Base-by-base conservation (phyloP, 2,329 filamentous ascomycete species). In the Claviceps purpurea region DNA sequence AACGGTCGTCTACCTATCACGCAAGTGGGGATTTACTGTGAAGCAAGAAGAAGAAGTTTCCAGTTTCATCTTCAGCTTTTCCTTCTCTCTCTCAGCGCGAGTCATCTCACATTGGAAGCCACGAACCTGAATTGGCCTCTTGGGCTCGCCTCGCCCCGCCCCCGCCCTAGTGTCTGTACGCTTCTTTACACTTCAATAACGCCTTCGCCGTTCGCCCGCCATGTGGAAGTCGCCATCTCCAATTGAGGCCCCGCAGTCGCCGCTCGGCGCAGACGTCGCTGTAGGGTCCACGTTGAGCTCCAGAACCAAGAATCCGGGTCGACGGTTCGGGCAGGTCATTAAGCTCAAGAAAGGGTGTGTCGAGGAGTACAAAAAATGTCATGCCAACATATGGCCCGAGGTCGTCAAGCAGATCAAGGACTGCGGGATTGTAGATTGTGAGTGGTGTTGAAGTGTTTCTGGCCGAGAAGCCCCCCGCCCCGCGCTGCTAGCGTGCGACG, bases 311-410 rank as follows among this genome's bases (percentile, higher is more conserved):
- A 68, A 74, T 56, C 66, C 73, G 4, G 74, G 71, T 47, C 71
- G 73, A 4, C 78, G 84, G 54, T 76, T 89, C 59, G 85, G 77
- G 41, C 86, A 89, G 66, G 84, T 88, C 57, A 75, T 90, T 51
- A 82, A 80, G 62, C 75, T 91, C 52, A 85, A 82, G 67, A 79
- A 80, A 13, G 79, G 84, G 56, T 77, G 72, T 55, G 70, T 85
- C 14, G 75, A 77, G 22, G 77, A 81, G 57, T 91, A 90, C 70
- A 89, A 87, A 65, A 75, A 82, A 60, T 82, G 79, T 56, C 87
- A 90, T 62, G 81, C 79, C 6, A 75, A 74, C 4, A 84, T 89
- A 0, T 91, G 86, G 87, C 85, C 85, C 5, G 84, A 86, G 59
- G 85, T 93, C 1, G 68, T 87, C 38, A 75, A 80, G 64, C 84